Evolutionary conservation across 768 basidiomycete genomes (phyloP).

Genomic region (Candolleomyces aberdarensis): DNA sequence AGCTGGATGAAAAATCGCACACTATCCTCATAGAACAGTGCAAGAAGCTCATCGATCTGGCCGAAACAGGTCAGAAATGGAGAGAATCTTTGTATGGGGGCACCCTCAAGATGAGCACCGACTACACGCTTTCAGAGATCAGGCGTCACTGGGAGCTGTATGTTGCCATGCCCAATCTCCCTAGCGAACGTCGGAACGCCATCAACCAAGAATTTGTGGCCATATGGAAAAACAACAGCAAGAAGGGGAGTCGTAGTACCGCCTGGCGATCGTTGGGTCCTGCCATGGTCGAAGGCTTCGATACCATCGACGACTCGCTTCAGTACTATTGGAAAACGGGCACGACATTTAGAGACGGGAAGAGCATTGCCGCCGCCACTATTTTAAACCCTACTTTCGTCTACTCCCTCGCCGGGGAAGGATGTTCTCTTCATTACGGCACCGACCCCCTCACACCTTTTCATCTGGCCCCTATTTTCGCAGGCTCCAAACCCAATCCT

Average conservation of each 20-base stretch:
- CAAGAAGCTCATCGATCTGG: slow-evolving; percentile 31
- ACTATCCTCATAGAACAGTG: slow-evolving; percentile 36
- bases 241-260: neutral
- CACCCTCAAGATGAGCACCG: slow-evolving; percentile 33
- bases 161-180: slow-evolving; percentile 12
- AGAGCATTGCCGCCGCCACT: slow-evolving; percentile 12
- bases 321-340: slow-evolving; percentile 40
- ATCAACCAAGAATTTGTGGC: slow-evolving; percentile 14
- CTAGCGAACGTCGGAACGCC: slow-evolving; percentile 14
- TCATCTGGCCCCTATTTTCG: slow-evolving; percentile 33
- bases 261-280: slow-evolving; percentile 36
- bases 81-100: slow-evolving; percentile 34
- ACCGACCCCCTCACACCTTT: slow-evolving; percentile 40
- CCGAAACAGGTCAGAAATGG: slow-evolving; percentile 9
- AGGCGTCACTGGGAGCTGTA: slow-evolving; percentile 41
- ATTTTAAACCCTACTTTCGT: slow-evolving; percentile 46
- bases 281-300: slow-evolving; percentile 15
- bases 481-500: neutral
- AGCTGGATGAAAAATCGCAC: slow-evolving; percentile 34
- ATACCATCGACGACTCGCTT: slow-evolving; percentile 18
- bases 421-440: slow-evolving; percentile 41
- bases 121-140: slow-evolving; percentile 36
- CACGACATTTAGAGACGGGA: slow-evolving; percentile 21
- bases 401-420: slow-evolving; percentile 36
- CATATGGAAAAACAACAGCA: neutral